Conservation (phyloP, 257 asterid genomes). For the Solanum appendiculatum region DNA sequence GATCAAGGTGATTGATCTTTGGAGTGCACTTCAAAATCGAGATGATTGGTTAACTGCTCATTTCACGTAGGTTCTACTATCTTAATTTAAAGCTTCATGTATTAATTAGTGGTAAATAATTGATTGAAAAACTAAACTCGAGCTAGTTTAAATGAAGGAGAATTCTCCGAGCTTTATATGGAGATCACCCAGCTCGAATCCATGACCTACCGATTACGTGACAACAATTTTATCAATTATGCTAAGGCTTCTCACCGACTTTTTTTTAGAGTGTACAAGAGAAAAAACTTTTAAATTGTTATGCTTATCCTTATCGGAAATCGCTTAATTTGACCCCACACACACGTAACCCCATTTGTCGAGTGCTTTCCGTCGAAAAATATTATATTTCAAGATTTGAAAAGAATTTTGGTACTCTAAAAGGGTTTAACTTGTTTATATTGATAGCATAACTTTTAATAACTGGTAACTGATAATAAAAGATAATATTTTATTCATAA, state of each 20-base stretch:
- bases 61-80: constrained; percentile 27
- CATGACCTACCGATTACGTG: too few species aligned
- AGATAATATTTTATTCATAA: not conserved
- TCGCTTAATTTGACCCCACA: not conserved
- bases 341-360: not conserved
- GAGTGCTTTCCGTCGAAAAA: not conserved
- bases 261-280: not conserved
- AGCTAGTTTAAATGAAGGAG: too few species aligned
- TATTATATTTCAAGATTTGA: too few species aligned
- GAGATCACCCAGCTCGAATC: too few species aligned
- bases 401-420: too few species aligned
- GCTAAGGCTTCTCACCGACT: not conserved
- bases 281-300: too few species aligned
- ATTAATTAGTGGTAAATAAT: not conserved
- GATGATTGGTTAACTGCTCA: constrained; percentile 38
- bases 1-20: constrained; percentile 42
- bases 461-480: not conserved
- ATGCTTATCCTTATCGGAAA: not conserved
- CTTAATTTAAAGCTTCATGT: not conserved
- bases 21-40: constrained; percentile 35
- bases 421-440: too few species aligned
- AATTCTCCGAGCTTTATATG: too few species aligned
- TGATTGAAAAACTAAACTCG: not conserved
- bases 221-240: not conserved
- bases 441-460: too few species aligned